Conservation (phyloP, 129 eudicot species). For the Deinandra increscens region DNA sequence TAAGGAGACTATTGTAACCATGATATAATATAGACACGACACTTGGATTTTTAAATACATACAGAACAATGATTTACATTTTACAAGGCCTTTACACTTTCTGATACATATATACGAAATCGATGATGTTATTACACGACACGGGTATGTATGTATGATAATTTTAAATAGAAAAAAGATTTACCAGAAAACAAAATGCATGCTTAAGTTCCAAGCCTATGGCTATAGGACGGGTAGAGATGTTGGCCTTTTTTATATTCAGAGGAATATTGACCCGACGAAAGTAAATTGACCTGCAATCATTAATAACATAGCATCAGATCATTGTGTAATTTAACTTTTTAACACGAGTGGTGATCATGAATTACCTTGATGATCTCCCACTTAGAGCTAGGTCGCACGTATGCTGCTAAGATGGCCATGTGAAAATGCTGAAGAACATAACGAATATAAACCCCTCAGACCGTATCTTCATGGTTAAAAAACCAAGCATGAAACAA, state of each 20-base stretch:
- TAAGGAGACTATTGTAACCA: background rate
- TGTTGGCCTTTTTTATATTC: conserved; percentile 32
- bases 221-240: conserved; percentile 35
- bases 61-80: background rate
- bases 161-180: background rate
- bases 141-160: background rate
- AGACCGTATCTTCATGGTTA: background rate
- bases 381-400: conserved; percentile 59
- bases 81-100: conserved; percentile 6
- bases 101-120: conserved; percentile 8
- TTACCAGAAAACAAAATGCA: background rate
- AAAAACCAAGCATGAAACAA: background rate
- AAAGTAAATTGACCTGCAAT: conserved; percentile 62
- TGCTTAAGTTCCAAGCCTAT: conserved; percentile 35
- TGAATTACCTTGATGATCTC: conserved; percentile 71
- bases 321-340: background rate
- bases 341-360: background rate
- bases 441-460: background rate
- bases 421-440: conserved; percentile 68
- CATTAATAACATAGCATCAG: background rate
- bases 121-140: background rate
- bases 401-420: conserved; percentile 77
- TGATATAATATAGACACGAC: background rate
- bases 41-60: background rate
- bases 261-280: conserved; percentile 29